A percentile compares a stretch with the other conserved stretches of the same genome.
phyloP scores from a whole-genome alignment of 2,329 filamentous ascomycete species.

The Exophiala viscosa region DNA sequence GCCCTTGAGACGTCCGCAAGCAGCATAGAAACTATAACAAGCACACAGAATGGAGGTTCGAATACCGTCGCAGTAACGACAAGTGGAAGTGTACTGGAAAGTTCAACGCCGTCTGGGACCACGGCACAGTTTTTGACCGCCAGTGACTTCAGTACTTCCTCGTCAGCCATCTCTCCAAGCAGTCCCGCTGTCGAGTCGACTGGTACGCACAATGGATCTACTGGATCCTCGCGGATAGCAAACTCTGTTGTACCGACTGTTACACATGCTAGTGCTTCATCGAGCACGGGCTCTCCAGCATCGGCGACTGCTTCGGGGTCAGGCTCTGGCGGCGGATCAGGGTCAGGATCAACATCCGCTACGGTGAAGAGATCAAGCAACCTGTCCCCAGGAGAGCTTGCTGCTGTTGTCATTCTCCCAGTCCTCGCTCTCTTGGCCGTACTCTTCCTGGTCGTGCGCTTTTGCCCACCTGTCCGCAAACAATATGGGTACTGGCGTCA shows the following conservation, averaged over 20 bases:
- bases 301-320: slow-evolving; percentile 2
- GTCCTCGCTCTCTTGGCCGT: slow-evolving; percentile 12
- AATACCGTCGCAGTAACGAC: background rate
- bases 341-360: slow-evolving; percentile 3
- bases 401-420: slow-evolving; percentile 19
- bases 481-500: slow-evolving; percentile 14
- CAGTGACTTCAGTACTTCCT: background rate
- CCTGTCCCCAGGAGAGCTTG: slow-evolving; percentile 21
- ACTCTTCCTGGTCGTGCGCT: slow-evolving; percentile 18
- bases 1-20: background rate
- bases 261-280: slow-evolving; percentile 6
- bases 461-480: slow-evolving; percentile 14
- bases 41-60: background rate
- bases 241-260: slow-evolving; percentile 8
- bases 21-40: background rate
- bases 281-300: slow-evolving; percentile 1
- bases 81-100: background rate
- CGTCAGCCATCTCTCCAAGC: no score
- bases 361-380: background rate
- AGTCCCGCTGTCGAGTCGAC: background rate
- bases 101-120: background rate
- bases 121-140: background rate
- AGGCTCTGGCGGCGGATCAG: background rate
- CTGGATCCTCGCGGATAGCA: background rate
- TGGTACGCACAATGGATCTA: background rate